Evolutionary conservation across 257 asterid species (phyloP).

Genomic region (Capsicum rhomboideum): DNA sequence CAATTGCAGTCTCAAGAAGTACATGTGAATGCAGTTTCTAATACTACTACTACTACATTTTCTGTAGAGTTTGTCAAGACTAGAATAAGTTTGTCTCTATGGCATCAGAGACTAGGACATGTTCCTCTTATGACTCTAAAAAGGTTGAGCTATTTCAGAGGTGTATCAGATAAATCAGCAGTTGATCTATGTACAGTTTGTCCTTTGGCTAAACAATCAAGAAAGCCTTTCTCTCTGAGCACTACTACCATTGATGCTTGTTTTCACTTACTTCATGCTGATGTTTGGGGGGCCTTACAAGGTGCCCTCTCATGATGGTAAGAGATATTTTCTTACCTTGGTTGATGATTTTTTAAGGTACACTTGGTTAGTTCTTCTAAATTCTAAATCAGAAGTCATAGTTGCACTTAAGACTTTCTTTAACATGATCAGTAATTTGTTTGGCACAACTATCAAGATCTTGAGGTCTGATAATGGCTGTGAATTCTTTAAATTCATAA

Average conservation of each 20-base stretch:
- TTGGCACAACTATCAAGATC: background rate
- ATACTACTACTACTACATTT: too few relatives aligned
- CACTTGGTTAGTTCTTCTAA: background rate
- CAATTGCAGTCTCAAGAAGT: background rate
- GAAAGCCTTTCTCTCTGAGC: background rate
- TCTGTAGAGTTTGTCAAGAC: too few relatives aligned
- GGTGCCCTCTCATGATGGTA: background rate
- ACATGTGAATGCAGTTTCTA: too few relatives aligned
- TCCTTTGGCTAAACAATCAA: background rate
- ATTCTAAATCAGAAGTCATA: background rate
- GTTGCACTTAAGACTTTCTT: background rate
- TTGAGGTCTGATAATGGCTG: too few relatives aligned
- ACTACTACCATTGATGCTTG: background rate
- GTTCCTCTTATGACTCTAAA: background rate
- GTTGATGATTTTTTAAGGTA: background rate
- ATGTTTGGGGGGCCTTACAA: background rate
- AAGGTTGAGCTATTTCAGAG: background rate
- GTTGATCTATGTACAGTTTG: background rate
- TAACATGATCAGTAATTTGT: background rate
- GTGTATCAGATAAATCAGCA: too few relatives aligned
- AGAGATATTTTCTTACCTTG: background rate
- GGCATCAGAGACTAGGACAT: background rate
- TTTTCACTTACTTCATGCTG: background rate
- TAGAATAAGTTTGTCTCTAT: background rate
- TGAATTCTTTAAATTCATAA: background rate